Base-by-base conservation (phyloP, 164 flowering plant genomes). In the Umbellularia californica region DNA sequence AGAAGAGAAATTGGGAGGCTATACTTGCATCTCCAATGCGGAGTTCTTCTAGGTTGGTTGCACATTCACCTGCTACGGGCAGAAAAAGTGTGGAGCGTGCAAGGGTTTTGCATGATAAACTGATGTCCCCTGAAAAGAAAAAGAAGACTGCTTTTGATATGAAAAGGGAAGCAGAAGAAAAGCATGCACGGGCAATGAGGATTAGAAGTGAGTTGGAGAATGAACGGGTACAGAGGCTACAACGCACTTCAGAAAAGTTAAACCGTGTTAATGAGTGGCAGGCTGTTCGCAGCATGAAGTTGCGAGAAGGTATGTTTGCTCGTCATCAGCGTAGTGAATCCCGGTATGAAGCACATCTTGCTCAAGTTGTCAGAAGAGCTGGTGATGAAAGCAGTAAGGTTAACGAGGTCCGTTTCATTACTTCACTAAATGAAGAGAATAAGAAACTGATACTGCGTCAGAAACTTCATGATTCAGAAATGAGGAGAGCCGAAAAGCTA, bases 301-400 rank as follows among this genome's bases (percentile, higher is more conserved):
- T 94, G 83, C 82, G 94, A 65, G 96, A 94, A 78, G 96, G 89
- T 65, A 90, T 94, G 92, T 78, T 81, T 86, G 96, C 94, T 78
- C 96, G 97, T 35, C 98, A 92, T 60, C 96, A 88, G 75, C 92
- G 95, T 50, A 84, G 97, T 83, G 95, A 92, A 81, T 88, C 93
- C 24, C 91, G 97, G 23, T 95, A 92, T 82, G 98, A 94, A 82
- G 98, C 98, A 79, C 80, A 80, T 85, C 81, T 94, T 71, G 98
- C 98, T 74, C 88, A 92, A 83, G 98, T 94, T 82, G 97, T 84
- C 65, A 89, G 90, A 81, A 88, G 95, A 78, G 98, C 98, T 81
- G 94, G 95, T 77, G 98, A 94, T 82, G 98, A 94, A 82, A 94
- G 95, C 83, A 92, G 90, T 78, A 94, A 94, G 80, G 98, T 94